Conservation (phyloP, 352 stramenopile genomes). For the Phytophthora tentaculata region DNA sequence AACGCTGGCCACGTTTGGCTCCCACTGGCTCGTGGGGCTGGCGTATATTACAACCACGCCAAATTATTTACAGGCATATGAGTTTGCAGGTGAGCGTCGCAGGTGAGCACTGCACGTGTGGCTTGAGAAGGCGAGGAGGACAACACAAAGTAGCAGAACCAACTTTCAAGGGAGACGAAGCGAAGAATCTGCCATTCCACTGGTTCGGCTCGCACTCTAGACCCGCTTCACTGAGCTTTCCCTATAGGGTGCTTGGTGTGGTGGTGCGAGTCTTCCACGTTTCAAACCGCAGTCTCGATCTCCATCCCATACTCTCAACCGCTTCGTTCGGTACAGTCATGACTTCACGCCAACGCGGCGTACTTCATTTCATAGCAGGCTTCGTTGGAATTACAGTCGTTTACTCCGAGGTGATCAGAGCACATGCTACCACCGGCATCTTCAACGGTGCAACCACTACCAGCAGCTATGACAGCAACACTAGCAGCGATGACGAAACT, state of each 20-base stretch:
- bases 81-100: slow-evolving; percentile 14
- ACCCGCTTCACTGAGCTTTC: slow-evolving; percentile 9
- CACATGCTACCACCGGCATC: slow-evolving; percentile 13
- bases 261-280: slow-evolving; percentile 19
- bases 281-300: slow-evolving; percentile 10
- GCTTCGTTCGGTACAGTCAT: slow-evolving; percentile 46
- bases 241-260: slow-evolving; percentile 25
- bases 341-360: slow-evolving; percentile 31
- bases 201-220: slow-evolving; percentile 2
- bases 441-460: no score
- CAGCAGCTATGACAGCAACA: slow-evolving; percentile 3
- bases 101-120: not conserved
- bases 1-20: slow-evolving; percentile 28
- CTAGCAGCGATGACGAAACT: slow-evolving; percentile 18
- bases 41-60: slow-evolving; percentile 15
- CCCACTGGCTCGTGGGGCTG: slow-evolving; percentile 23
- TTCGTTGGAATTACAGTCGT: slow-evolving; percentile 16
- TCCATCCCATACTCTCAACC: slow-evolving; percentile 29
- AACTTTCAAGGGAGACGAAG: slow-evolving; percentile 34
- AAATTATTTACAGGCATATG: slow-evolving; percentile 17
- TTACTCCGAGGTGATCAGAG: slow-evolving; percentile 1
- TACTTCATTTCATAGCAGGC: slow-evolving; percentile 26
- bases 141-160: slow-evolving; percentile 7
- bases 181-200: slow-evolving; percentile 31
- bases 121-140: not conserved